Evolutionary conservation across 2,329 filamentous ascomycete genomes (phyloP), one percentile per base, ranked within the genome.

Genomic region (Diaporthe ilicicola): DNA sequence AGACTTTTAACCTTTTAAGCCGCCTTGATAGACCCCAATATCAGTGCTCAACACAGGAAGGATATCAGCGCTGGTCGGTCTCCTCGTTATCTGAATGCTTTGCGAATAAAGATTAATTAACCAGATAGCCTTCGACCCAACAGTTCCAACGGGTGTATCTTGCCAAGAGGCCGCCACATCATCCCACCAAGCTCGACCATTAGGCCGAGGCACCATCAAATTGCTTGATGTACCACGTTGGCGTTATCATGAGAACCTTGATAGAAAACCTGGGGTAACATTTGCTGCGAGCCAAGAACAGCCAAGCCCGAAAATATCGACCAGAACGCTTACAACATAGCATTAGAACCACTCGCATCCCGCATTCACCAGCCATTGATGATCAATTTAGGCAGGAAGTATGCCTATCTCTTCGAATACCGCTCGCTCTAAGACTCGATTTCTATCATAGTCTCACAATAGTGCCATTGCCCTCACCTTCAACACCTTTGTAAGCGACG

Each of bases 181-280:
- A 22, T 12, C 17, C 10, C 13, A 27, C 29, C 42, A 34, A 62
- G 15, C 17, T 62, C 19, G 39, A 24, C 42, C 19, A 15, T 19
- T 22, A 62, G 39, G 17, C 39, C 39, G 27, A 32, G 2, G 27
- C 56, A 48, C 27, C 48, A 62, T 48, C 42, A 50, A 7, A 5
- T 37, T 24, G 4, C 17, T 19, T 8, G 44, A n/a, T 22, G 59
- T 46, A 64, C 12, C 29, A 37, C 32, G n/a, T 37, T 32, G 7
- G 7, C 44, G 44, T 64, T 64, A 64, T 64, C 59, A 27, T 50
- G 44, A 37, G 59, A 64, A 37, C 29, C 59, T 64, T 64, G 44
- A 64, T 64, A 64, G 59, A 64, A 62, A 64, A 64, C 32, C 59
- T 37, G 59, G 59, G 59, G 59, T 64, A 50, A 10, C 44, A 64